phyloP scores from a whole-genome alignment of 345 rosid genomes.

The Dipteronia dyeriana region DNA sequence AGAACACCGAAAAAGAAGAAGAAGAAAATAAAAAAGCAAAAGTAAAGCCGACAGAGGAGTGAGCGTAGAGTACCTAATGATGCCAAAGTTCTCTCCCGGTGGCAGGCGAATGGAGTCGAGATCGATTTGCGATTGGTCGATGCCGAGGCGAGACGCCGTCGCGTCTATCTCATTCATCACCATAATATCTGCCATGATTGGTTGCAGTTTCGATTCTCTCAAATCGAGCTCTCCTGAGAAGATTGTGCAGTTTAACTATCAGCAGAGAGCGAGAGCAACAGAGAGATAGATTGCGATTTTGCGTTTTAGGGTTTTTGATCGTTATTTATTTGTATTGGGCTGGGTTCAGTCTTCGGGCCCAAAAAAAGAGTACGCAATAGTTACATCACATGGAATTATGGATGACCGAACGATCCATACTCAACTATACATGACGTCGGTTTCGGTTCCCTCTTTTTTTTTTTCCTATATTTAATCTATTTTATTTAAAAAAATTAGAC shows the following conservation, averaged over 20 bases:
- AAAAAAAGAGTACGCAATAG: no score
- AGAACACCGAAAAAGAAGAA: not conserved
- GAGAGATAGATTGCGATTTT: not conserved
- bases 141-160: conserved; percentile 54
- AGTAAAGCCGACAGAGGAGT: not conserved
- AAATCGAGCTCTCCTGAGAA: not conserved
- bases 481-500: no score
- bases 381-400: no score
- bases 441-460: no score
- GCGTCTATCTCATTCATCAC: conserved; percentile 48
- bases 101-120: conserved; percentile 64
- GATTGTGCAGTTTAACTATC: no score
- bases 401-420: no score
- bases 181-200: conserved; percentile 55
- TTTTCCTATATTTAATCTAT: no score
- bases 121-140: conserved; percentile 57
- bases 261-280: not conserved
- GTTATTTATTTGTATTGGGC: no score
- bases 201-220: not conserved
- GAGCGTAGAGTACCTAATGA: conserved; percentile 48
- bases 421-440: no score
- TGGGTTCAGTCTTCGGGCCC: no score
- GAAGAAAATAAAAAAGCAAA: no score
- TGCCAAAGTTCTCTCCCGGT: conserved; percentile 60
- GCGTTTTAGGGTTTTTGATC: no score